A percentile compares a stretch with the other conserved stretches of the same genome.
Evolutionary conservation across 345 rosid species (phyloP).

Genomic region (Firmiana major): DNA sequence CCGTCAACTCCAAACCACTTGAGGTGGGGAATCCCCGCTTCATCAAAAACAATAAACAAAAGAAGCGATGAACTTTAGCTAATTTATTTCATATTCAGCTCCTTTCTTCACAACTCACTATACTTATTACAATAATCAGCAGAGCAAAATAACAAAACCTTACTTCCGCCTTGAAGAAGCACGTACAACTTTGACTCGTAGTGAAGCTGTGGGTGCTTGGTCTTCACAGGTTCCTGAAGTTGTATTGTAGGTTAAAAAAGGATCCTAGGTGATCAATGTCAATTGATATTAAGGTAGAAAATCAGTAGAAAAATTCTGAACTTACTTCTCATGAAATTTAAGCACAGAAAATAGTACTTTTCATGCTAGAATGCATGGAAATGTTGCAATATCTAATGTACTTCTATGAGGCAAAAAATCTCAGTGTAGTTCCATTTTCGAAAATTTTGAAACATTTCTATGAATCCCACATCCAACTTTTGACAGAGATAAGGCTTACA

Average conservation of each 20-base stretch:
- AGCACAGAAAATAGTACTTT: neutral
- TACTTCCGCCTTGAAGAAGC: constrained; percentile 43
- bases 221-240: constrained; percentile 29
- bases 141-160: constrained; percentile 7
- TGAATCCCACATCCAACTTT: neutral
- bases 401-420: neutral
- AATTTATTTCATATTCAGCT: neutral
- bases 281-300: neutral
- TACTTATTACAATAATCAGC: neutral
- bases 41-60: constrained; percentile 12
- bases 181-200: constrained; percentile 31
- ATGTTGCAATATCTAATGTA: neutral
- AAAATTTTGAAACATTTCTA: neutral
- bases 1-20: constrained; percentile 68
- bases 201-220: constrained; percentile 34
- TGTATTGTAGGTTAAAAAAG: neutral
- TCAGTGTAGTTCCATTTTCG: neutral
- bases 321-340: neutral
- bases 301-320: neutral
- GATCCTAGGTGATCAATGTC: neutral
- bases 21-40: constrained; percentile 58
- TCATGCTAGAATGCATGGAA: neutral
- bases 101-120: constrained; percentile 2
- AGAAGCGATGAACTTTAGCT: constrained; percentile 7
- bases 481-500: neutral